A percentile compares a stretch with the other conserved stretches of the same genome.
These are phyloP conservation scores for Silene conica DNA, from an alignment of 148 eudicot genomes.

Conservation along the genomic window DNA sequence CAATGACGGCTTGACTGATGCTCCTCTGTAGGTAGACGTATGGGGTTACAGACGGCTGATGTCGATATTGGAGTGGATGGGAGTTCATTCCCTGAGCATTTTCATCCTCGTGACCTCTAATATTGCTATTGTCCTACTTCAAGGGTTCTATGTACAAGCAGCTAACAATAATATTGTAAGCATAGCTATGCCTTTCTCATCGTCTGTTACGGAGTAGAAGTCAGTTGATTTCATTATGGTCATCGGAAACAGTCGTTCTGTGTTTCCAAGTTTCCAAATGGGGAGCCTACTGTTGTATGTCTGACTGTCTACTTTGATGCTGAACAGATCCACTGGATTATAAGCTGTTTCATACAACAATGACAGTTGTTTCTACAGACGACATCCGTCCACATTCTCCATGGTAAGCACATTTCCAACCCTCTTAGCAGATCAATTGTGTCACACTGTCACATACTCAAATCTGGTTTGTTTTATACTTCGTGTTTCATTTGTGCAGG, in stretches of 20 bases:
- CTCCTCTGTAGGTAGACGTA: slow-evolving; percentile 56
- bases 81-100: slow-evolving; percentile 67
- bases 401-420: too few species aligned
- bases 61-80: slow-evolving; percentile 67
- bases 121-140: slow-evolving; percentile 54
- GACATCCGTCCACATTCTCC: slow-evolving; percentile 17
- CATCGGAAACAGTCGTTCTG: background rate
- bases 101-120: slow-evolving; percentile 59
- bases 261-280: background rate
- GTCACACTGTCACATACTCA: too few species aligned
- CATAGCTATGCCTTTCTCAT: background rate
- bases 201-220: too few species aligned
- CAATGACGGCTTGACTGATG: background rate
- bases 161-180: slow-evolving; percentile 79
- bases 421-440: too few species aligned
- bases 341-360: slow-evolving; percentile 39
- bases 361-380: slow-evolving; percentile 17
- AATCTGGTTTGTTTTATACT: too few species aligned
- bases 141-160: slow-evolving; percentile 66
- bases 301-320: background rate
- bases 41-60: slow-evolving; percentile 44
- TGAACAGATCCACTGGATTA: slow-evolving; percentile 63
- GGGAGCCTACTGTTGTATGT: background rate
- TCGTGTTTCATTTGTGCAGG: too few species aligned
- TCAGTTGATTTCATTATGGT: too few species aligned